These are phyloP conservation scores for Veloporphyrellus conicus DNA, from an alignment of 1,284 basidiomycete genomes.

Conservation along the genomic window DNA sequence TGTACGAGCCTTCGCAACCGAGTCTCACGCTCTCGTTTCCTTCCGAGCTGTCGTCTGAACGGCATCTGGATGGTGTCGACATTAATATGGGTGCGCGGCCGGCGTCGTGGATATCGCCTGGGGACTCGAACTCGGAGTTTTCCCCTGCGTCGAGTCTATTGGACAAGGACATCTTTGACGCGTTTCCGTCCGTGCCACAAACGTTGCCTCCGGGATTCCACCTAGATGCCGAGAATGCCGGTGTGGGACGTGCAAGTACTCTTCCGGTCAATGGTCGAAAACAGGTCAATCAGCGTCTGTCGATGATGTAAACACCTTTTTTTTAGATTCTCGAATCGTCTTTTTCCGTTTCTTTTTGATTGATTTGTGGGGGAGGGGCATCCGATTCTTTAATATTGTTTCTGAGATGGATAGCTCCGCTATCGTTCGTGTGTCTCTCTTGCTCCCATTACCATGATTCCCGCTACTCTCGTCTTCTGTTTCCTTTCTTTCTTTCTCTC, in stretches of 20 bases:
- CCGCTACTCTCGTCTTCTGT: too few species aligned
- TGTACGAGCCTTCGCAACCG: slow-evolving; percentile 26
- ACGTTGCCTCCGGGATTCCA: slow-evolving; percentile 33
- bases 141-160: slow-evolving; percentile 38
- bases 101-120: slow-evolving; percentile 41
- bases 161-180: slow-evolving; percentile 49
- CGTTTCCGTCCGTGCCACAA: slow-evolving; percentile 54
- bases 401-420: too few species aligned
- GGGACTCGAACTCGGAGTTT: slow-evolving; percentile 36
- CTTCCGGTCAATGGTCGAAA: slow-evolving; percentile 29
- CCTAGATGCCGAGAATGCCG: slow-evolving; percentile 12
- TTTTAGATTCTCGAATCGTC: slow-evolving; percentile 5
- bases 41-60: slow-evolving; percentile 15
- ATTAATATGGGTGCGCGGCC: slow-evolving; percentile 29
- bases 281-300: slow-evolving; percentile 20
- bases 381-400: too few species aligned
- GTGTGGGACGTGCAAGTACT: slow-evolving; percentile 22
- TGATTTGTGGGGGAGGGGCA: not conserved
- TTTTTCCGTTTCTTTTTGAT: not conserved
- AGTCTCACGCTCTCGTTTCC: slow-evolving; percentile 23
- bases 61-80: slow-evolving; percentile 14
- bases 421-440: too few species aligned
- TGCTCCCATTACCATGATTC: too few species aligned
- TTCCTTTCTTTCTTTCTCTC: too few species aligned
- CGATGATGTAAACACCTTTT: slow-evolving; percentile 21